Percentiles rank a stretch among this genome's conserved stretches.
These are phyloP conservation scores for Triangularia setosa DNA, from an alignment of 2,329 filamentous ascomycete genomes.

Conservation along the genomic window DNA sequence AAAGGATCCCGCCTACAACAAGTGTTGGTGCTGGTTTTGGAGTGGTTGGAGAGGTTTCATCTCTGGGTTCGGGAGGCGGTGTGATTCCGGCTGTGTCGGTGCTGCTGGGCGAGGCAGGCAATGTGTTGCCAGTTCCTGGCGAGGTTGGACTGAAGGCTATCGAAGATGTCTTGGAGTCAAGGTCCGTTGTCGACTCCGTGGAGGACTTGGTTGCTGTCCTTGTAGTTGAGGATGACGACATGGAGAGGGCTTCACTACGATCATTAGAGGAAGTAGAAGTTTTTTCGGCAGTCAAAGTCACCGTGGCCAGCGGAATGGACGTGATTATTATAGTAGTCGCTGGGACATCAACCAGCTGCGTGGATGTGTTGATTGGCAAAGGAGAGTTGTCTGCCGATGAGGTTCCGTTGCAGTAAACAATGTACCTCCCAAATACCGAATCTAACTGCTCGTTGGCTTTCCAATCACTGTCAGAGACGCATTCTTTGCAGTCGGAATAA, in stretches of 20 bases:
- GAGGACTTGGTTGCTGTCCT: background rate
- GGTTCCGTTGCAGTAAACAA: background rate
- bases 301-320: background rate
- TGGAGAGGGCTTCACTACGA: background rate
- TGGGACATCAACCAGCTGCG: background rate
- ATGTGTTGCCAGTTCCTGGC: no score
- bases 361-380: background rate
- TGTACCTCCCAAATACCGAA: background rate
- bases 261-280: background rate
- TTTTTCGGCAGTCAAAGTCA: background rate
- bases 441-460: background rate
- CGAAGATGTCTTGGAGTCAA: background rate
- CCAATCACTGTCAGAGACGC: background rate
- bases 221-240: background rate
- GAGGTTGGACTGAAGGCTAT: background rate
- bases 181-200: background rate
- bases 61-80: background rate
- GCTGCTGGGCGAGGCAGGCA: background rate
- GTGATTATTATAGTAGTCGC: background rate
- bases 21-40: background rate
- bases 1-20: background rate
- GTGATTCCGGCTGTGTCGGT: background rate
- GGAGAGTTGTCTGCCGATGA: background rate
- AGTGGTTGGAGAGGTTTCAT: background rate
- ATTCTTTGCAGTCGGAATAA: background rate